These are phyloP conservation scores for Triticum urartu DNA, from an alignment of 176 grass and related monocot species.

Conservation along the genomic window DNA sequence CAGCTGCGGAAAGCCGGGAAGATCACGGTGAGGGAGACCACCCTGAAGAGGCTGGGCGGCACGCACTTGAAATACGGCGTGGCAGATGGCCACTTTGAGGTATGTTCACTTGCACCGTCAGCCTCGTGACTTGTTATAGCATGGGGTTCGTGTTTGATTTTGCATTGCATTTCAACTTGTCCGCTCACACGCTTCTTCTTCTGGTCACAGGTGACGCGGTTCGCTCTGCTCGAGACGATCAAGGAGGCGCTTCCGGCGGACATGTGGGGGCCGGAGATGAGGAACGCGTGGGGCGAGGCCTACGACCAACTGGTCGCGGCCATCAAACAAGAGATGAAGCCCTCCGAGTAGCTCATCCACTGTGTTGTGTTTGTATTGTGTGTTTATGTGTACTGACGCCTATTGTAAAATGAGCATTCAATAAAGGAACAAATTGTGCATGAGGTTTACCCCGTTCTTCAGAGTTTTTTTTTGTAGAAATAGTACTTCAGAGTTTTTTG, in stretches of 20 bases:
- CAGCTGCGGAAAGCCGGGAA: constrained; percentile 84
- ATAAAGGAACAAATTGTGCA: not conserved
- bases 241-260: constrained; percentile 67
- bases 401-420: not conserved
- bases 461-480: too few species aligned
- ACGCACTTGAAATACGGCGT: constrained; percentile 72
- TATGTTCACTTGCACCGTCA: not conserved
- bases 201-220: constrained; percentile 59
- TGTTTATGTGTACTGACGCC: not conserved
- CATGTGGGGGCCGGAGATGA: constrained; percentile 77
- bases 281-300: constrained; percentile 61
- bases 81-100: constrained; percentile 71
- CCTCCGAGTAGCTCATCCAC: constrained; percentile 10
- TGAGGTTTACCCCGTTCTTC: not conserved
- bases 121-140: not conserved
- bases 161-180: not conserved
- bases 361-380: not conserved
- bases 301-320: constrained; percentile 74
- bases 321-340: constrained; percentile 81
- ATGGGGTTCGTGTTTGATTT: not conserved
- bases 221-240: constrained; percentile 71
- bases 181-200: not conserved
- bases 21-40: constrained; percentile 83
- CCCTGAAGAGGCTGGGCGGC: constrained; percentile 73
- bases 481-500: too few species aligned